phyloP scores from a whole-genome alignment of 208 protist genomes.

The Trypanosoma theileri region DNA sequence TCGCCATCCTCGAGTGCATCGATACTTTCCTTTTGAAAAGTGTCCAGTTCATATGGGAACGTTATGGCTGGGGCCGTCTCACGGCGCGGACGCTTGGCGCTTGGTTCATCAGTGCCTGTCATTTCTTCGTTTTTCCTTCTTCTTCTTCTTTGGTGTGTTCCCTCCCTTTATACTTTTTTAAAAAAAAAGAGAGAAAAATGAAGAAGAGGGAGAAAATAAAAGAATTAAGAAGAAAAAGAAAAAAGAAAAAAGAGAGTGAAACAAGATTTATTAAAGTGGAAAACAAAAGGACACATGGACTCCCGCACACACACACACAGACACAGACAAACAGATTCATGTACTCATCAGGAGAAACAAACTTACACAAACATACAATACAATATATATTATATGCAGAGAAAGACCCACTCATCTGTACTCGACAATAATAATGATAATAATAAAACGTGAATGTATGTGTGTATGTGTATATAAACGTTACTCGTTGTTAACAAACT shows the following conservation, averaged over 20 bases:
- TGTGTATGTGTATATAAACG: neutral
- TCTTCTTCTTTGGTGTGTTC: neutral
- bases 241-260: neutral
- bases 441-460: neutral
- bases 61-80: constrained; percentile 85
- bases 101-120: constrained; percentile 34
- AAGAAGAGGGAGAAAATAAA: too few relatives aligned
- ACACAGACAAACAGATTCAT: constrained; percentile 1
- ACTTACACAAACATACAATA: neutral
- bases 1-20: constrained; percentile 95
- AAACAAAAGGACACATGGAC: neutral
- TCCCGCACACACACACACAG: neutral
- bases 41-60: constrained; percentile 96
- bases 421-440: too few relatives aligned
- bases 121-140: constrained; percentile 25
- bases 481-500: constrained; percentile 26
- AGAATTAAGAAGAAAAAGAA: neutral
- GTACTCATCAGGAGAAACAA: neutral
- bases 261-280: neutral
- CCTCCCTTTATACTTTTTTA: neutral
- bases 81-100: constrained; percentile 55
- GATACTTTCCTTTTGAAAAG: constrained; percentile 95
- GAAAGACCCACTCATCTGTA: neutral
- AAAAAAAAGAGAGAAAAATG: constrained; percentile 14
- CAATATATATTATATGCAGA: neutral